Evolutionary conservation across 163 green algal genomes (phyloP).

Genomic region (Chlorella variabilis): DNA sequence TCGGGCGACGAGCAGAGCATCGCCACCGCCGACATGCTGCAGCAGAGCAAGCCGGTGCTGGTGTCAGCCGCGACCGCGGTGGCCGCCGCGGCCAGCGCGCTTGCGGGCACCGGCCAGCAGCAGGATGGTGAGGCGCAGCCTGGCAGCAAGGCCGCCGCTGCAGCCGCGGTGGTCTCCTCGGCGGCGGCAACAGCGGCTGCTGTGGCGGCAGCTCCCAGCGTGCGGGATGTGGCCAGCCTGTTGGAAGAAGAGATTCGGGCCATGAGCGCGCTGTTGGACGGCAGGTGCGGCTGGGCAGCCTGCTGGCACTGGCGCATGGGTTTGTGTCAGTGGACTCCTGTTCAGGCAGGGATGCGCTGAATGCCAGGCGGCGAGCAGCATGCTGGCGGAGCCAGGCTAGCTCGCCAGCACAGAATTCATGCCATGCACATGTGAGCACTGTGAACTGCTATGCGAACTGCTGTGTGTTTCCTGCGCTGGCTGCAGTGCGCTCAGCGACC

Average conservation of each 20-base stretch:
- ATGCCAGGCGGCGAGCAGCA: too few species aligned
- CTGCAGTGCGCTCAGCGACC: conserved; percentile 21
- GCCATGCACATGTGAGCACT: too few species aligned
- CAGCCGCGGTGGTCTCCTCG: not conserved
- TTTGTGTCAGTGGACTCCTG: too few species aligned
- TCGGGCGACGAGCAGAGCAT: not conserved
- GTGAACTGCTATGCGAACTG: too few species aligned
- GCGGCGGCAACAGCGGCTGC: not conserved
- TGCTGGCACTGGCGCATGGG: too few species aligned
- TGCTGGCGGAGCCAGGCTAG: too few species aligned
- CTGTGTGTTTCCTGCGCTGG: not conserved
- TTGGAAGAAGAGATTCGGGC: conserved; percentile 25
- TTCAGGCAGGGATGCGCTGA: too few species aligned
- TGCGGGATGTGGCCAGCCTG: not conserved
- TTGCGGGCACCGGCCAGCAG: not conserved
- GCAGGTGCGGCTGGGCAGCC: conserved; percentile 3
- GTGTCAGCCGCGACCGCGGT: not conserved
- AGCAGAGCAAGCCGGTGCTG: conserved; percentile 6
- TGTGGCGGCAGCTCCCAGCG: not conserved
- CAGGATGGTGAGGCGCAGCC: not conserved
- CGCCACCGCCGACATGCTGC: not conserved
- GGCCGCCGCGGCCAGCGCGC: not conserved
- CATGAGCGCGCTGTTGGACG: conserved; percentile 23
- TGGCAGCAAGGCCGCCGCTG: not conserved
- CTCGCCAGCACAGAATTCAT: too few species aligned